phyloP scores from a whole-genome alignment of 805 yeast genomes.

The Ogataea nakhonphanomensis region DNA sequence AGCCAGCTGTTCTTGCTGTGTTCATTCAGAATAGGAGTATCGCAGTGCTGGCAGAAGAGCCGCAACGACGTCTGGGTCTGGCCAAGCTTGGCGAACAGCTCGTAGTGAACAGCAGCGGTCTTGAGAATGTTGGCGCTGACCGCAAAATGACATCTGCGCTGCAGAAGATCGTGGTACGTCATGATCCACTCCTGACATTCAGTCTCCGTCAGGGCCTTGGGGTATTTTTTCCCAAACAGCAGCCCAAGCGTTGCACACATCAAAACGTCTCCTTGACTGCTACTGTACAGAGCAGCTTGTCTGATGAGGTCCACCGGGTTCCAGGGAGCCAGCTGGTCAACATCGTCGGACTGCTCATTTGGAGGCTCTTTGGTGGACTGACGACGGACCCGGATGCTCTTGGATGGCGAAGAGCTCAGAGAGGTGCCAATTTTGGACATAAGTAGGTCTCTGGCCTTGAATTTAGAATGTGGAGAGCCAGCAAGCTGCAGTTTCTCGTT shows the following conservation, averaged over 20 bases:
- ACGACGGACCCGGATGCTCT: constrained; percentile 18
- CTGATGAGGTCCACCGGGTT: constrained; percentile 46
- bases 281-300: constrained; percentile 52
- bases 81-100: constrained; percentile 34
- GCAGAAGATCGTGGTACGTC: constrained; percentile 52
- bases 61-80: constrained; percentile 42
- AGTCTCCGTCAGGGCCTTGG: constrained; percentile 25
- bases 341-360: background rate
- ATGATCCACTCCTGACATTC: constrained; percentile 54
- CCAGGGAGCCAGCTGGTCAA: constrained; percentile 47
- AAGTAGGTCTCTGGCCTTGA: constrained; percentile 10
- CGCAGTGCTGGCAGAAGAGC: constrained; percentile 61
- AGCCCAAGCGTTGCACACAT: constrained; percentile 56
- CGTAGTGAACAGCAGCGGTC: constrained; percentile 29
- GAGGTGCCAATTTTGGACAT: constrained; percentile 12
- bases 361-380: constrained; percentile 22
- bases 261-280: constrained; percentile 60
- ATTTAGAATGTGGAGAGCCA: constrained; percentile 21
- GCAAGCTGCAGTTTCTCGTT: constrained; percentile 29
- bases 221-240: constrained; percentile 45
- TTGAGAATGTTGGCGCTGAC: constrained; percentile 57
- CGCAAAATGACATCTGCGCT: constrained; percentile 47
- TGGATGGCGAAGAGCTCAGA: constrained; percentile 12
- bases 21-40: constrained; percentile 58
- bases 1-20: constrained; percentile 33